Evolutionary conservation across 2,329 filamentous ascomycete species (phyloP).

Genomic region (Chaetomiaceae sp.): DNA sequence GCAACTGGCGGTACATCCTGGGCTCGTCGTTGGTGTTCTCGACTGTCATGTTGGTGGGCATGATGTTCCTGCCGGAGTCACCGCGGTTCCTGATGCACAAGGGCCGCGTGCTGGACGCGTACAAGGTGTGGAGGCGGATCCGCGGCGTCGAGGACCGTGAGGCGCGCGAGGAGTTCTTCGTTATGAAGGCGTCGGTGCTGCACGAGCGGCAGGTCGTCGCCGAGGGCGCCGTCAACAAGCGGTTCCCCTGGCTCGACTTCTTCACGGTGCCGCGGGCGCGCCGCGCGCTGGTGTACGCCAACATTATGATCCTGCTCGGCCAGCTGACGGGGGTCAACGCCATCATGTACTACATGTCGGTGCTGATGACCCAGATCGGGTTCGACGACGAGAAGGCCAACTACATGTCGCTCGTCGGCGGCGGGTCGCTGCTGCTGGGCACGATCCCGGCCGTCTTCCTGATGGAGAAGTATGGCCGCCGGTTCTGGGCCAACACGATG

Average conservation of each 20-base stretch:
- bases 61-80: conserved; percentile 11
- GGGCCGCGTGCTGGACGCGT: conserved; percentile 7
- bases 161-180: conserved; percentile 9
- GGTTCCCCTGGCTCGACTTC: conserved; percentile 13
- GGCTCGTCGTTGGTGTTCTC: conserved; percentile 10
- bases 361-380: conserved; percentile 12
- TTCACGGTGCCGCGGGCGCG: conserved; percentile 11
- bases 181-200: conserved; percentile 7
- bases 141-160: conserved; percentile 4
- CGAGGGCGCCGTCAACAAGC: conserved; percentile 11
- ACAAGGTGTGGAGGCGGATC: conserved; percentile 12
- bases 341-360: conserved; percentile 15
- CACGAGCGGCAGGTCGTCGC: conserved; percentile 4
- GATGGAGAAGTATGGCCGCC: conserved; percentile 11
- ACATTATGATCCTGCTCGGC: conserved; percentile 11
- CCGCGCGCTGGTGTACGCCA: conserved; percentile 11
- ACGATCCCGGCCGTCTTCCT: conserved; percentile 8
- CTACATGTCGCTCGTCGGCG: conserved; percentile 14
- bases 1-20: conserved; percentile 13
- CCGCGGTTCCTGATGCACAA: conserved; percentile 10
- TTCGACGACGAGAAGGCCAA: conserved; percentile 11
- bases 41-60: conserved; percentile 9
- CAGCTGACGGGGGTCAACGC: conserved; percentile 14
- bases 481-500: conserved; percentile 14
- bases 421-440: conserved; percentile 5